These are phyloP conservation scores for Yarrowia yakushimensis DNA, from an alignment of 805 yeast species.

Conservation along the genomic window DNA sequence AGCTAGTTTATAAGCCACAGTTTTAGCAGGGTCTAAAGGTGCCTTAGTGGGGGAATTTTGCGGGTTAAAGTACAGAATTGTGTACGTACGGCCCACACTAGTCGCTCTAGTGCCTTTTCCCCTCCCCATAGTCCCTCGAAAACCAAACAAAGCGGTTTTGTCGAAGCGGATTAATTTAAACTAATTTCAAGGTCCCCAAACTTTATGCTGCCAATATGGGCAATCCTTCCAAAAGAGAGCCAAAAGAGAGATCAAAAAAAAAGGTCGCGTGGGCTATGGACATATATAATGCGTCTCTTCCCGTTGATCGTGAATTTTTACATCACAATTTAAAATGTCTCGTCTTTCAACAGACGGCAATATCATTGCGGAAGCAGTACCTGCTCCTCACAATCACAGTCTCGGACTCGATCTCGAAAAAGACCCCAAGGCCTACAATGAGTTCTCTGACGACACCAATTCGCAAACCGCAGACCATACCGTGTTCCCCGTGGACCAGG, in stretches of 20 bases:
- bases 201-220: background rate
- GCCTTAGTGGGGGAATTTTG: too few relatives aligned
- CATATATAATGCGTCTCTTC: background rate
- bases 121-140: too few relatives aligned
- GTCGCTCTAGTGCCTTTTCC: too few relatives aligned
- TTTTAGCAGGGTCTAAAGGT: too few relatives aligned
- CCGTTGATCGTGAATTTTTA: background rate
- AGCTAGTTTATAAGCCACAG: background rate
- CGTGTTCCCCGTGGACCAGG: constrained; percentile 8
- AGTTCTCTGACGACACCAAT: background rate
- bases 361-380: background rate
- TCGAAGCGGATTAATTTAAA: background rate
- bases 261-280: background rate
- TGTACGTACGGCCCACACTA: too few relatives aligned
- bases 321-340: background rate
- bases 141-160: too few relatives aligned
- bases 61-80: too few relatives aligned
- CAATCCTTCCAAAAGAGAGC: background rate
- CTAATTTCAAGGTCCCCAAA: background rate
- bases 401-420: background rate
- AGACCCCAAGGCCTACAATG: background rate
- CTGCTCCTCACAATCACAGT: background rate
- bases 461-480: background rate
- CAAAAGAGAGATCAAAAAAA: background rate
- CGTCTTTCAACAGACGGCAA: constrained; percentile 19